Evolutionary conservation across 2,329 filamentous ascomycete genomes (phyloP).

Genomic region (Triangularia verruculosa): DNA sequence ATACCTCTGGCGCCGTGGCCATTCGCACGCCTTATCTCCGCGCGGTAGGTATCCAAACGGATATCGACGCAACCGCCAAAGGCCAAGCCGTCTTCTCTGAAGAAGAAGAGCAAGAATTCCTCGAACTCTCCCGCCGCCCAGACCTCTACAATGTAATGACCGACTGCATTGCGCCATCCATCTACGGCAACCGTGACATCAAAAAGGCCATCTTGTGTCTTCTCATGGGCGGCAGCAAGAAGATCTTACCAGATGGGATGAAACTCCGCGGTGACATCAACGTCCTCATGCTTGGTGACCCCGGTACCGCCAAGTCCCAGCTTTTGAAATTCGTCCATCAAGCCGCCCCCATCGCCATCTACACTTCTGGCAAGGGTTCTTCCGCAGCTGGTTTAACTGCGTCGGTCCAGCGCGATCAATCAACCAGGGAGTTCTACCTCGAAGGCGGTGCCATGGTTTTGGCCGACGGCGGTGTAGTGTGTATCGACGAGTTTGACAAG

Average conservation of each 20-base stretch:
- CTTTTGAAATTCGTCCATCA: slow-evolving; percentile 97
- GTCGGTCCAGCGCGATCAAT: slow-evolving; percentile 89
- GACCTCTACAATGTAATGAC: slow-evolving; percentile 92
- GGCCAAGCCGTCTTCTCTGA: slow-evolving; percentile 82
- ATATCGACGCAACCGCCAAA: slow-evolving; percentile 85
- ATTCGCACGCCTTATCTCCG: slow-evolving; percentile 94
- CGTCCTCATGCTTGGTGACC: slow-evolving; percentile 91
- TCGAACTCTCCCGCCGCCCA: slow-evolving; percentile 82
- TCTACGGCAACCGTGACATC: slow-evolving; percentile 93
- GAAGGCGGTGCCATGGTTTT: slow-evolving; percentile 99
- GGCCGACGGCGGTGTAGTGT: slow-evolving; percentile 93
- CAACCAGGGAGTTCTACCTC: slow-evolving; percentile 92
- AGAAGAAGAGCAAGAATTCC: slow-evolving; percentile 95
- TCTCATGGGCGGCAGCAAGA: slow-evolving; percentile 91
- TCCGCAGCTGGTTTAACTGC: slow-evolving; percentile 96
- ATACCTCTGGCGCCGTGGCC: slow-evolving; percentile 77
- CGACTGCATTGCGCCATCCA: slow-evolving; percentile 91
- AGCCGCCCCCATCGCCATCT: slow-evolving; percentile 93
- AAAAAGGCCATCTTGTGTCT: slow-evolving; percentile 97
- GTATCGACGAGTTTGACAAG: slow-evolving; percentile 99
- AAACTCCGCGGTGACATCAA: slow-evolving; percentile 97
- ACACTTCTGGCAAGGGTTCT: slow-evolving; percentile 97
- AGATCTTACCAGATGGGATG: slow-evolving; percentile 97
- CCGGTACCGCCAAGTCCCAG: slow-evolving; percentile 97
- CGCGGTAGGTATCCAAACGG: slow-evolving; percentile 87